Base-by-base conservation (phyloP, 306 rosid genomes). In the Sophora flavescens region DNA sequence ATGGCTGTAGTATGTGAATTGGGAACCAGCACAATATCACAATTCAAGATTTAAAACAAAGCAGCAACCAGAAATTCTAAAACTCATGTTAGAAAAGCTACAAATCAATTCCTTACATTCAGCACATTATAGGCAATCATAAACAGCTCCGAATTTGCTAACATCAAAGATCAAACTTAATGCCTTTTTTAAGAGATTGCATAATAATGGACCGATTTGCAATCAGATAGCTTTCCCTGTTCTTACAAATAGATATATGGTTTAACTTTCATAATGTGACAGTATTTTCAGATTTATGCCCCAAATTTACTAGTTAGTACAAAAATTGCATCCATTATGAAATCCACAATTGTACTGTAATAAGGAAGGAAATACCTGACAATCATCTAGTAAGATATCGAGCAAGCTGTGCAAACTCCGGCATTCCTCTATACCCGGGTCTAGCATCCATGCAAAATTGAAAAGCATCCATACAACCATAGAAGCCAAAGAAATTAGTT, bases 381-480 rank as follows among this genome's bases (percentile, higher is more conserved):
- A 91, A 76, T 86, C 92, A 75, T 89, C 90, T 42, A 79, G 84
- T 84, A 89, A 22, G 87, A 84, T 78, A 88, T 73, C 68, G 84
- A 82, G 83, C 91, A 92, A 59, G 86, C 92, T 36, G 88, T 78
- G 82, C 95, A 89, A 70, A 85, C 87, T 81, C 93, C 93, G 64
- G 84, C 84, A 78, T 85, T 82, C 15, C 11, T 3, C 14, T 44
- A 44, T 44, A 9, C 13, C 50, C 10, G 0, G 50, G 32, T 30
- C 32, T 30, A 30, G 32, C 32, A 30, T 30, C 32, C 32, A 30
- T 30, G 32, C 3, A 11, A 44, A 44, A 44, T 22, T 18, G 67
- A 54, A 18, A 54, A 67, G 41, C 11, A 44, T 65, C 58, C 66
- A 22, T 12, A 12, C 5, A 47, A 12, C 52, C 4, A n/a, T 18